phyloP scores from a whole-genome alignment of 345 rosid species.

The Gossypium australe region DNA sequence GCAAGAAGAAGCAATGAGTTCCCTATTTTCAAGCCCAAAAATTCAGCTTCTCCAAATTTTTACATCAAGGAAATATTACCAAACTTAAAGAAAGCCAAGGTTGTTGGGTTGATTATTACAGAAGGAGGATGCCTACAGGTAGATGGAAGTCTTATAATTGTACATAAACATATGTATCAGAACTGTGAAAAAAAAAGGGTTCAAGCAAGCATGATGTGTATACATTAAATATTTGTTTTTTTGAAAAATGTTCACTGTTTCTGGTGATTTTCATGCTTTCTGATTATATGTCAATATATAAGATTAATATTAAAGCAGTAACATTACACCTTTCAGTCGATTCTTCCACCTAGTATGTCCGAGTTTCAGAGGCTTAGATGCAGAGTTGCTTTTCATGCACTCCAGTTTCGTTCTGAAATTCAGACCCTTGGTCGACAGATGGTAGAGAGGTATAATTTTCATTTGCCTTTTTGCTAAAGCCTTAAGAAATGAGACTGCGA shows the following conservation, averaged over 20 bases:
- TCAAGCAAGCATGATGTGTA: background rate
- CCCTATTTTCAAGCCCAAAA: slow-evolving; percentile 71
- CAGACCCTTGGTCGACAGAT: slow-evolving; percentile 68
- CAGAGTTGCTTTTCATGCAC: slow-evolving; percentile 94
- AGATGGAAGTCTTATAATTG: slow-evolving; percentile 10
- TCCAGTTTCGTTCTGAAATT: slow-evolving; percentile 83
- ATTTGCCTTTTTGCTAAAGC: slow-evolving; percentile 2
- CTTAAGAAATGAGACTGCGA: background rate
- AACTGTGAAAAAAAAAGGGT: background rate
- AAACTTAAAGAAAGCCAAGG: slow-evolving; percentile 61
- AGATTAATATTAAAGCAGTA: slow-evolving; percentile 15
- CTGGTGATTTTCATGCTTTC: background rate
- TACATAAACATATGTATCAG: background rate
- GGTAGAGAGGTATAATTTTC: slow-evolving; percentile 64
- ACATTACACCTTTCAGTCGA: slow-evolving; percentile 45
- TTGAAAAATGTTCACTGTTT: background rate
- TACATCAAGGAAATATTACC: slow-evolving; percentile 80
- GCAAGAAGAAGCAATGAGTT: slow-evolving; percentile 69
- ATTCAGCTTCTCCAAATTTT: slow-evolving; percentile 62
- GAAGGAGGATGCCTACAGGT: slow-evolving; percentile 98
- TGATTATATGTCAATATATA: background rate
- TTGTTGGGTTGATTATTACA: slow-evolving; percentile 63
- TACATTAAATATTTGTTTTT: background rate
- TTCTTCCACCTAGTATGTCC: slow-evolving; percentile 71
- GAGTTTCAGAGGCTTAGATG: slow-evolving; percentile 97